Evolutionary conservation across 78 protist genomes (phyloP), one percentile per base, ranked within the genome.

Genomic region (Anaeramoeba flamelloides): DNA sequence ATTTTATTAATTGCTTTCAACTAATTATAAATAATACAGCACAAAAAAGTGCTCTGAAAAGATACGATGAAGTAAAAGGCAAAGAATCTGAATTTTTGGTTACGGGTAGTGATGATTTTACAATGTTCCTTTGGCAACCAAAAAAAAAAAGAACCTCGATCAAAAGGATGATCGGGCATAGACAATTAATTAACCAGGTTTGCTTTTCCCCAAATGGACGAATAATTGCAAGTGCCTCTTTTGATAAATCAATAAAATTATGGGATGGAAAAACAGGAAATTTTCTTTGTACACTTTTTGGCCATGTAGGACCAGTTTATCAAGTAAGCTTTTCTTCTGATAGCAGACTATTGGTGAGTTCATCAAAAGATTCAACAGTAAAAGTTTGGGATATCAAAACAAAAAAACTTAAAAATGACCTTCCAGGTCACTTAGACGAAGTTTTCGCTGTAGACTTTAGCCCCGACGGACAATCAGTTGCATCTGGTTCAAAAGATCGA

Each of bases 371-470:
- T 85, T 84, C 94, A 32, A 97, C 99, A 33, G 75, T 93, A 36
- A 94, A 95, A 86, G 82, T 81, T 39, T 81, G 83, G 83, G 26
- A 40, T 40, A 34, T 26, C 22, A 81, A 82, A 36, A 88, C 80
- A 22, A 83, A 86, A 76, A 86, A 87, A 86, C 84, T 86, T 40
- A 30, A 2, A 40, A 2, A 76, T 0, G 98, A 97, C 38, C 87
- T 97, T 36, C 98, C 98, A 3, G 99, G 99, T 34, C 99, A 97
- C 83, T 89, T 92, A 0, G 99, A 94, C 86, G 96, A 94, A 87
- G 91, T 89, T 39, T 94, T 77, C 38, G 82, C 98, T n/a, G 90
- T 92, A 3, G 99, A 97, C 85, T 97, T 98, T 98, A 76, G 87
- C 40, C 98, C 97, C 3, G 93, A 95, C 86, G 99, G 99, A 69